Percentiles rank a stretch among this genome's conserved stretches.
Conservation (phyloP, 768 basidiomycete species). For the Podaxis carcinomalis region DNA sequence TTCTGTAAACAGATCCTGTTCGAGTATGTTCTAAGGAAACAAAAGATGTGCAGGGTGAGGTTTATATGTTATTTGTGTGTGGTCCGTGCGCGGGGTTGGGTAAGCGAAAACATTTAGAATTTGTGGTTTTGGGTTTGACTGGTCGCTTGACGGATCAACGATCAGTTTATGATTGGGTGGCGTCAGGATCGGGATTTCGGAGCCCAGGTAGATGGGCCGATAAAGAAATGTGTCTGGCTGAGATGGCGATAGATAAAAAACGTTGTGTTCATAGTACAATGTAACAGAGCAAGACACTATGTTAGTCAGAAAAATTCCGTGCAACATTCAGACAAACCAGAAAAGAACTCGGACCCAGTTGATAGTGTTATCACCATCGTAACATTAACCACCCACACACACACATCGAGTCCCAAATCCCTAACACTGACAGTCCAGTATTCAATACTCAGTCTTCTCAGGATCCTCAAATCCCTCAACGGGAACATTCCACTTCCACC, state of each 20-base stretch:
- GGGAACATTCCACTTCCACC: constrained; percentile 77
- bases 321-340: too few species aligned
- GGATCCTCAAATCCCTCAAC: constrained; percentile 70
- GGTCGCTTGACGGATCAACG: neutral
- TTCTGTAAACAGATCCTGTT: constrained; percentile 81
- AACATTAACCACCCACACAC: too few species aligned
- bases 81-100: constrained; percentile 26
- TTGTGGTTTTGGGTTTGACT: neutral
- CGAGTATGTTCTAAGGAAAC: constrained; percentile 66
- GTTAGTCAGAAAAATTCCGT: neutral
- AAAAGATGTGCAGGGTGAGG: constrained; percentile 6
- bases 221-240: neutral
- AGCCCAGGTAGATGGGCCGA: neutral
- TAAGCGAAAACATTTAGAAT: neutral
- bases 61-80: constrained; percentile 20
- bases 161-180: neutral
- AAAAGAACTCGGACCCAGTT: neutral
- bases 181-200: neutral
- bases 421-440: neutral
- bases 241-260: neutral
- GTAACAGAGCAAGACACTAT: neutral
- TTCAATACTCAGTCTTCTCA: constrained; percentile 20
- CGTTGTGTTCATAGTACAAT: constrained; percentile 1
- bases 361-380: neutral
- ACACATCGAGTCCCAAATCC: neutral